Conservation (phyloP, 768 basidiomycete genomes). For the Tulasnella sp. region DNA sequence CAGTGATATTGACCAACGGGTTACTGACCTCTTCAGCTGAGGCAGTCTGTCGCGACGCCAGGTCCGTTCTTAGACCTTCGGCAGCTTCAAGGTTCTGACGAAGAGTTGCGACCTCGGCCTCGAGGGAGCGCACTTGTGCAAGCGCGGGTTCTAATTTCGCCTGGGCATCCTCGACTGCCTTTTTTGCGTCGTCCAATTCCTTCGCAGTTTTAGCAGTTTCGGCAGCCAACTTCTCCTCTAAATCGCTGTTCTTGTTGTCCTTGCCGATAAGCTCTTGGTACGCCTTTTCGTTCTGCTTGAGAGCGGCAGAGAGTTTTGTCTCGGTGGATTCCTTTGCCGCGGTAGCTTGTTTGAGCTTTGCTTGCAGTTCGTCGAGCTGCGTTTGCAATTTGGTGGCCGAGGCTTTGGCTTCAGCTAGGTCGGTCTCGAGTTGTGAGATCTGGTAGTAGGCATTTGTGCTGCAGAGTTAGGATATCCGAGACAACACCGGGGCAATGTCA, state of each 20-base stretch:
- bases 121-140: slow-evolving; percentile 19
- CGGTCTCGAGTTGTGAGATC: slow-evolving; percentile 14
- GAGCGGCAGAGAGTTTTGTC: background rate
- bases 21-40: background rate
- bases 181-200: slow-evolving; percentile 5
- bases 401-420: slow-evolving; percentile 1
- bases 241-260: background rate
- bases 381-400: background rate
- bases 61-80: background rate
- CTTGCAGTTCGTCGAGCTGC: background rate
- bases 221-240: slow-evolving; percentile 6
- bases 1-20: background rate
- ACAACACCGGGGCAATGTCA: slow-evolving; percentile 4
- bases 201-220: background rate
- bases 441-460: background rate
- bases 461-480: background rate
- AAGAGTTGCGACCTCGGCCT: background rate
- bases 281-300: slow-evolving; percentile 7
- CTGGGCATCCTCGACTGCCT: slow-evolving; percentile 17
- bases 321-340: slow-evolving; percentile 7
- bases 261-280: slow-evolving; percentile 6
- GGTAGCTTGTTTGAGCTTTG: slow-evolving; percentile 5
- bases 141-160: background rate
- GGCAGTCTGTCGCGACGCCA: slow-evolving; percentile 9
- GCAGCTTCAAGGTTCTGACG: background rate